Evolutionary conservation across 2,329 filamentous ascomycete genomes (phyloP), one percentile per base, ranked within the genome.

Genomic region (Hypoxylon sp.): DNA sequence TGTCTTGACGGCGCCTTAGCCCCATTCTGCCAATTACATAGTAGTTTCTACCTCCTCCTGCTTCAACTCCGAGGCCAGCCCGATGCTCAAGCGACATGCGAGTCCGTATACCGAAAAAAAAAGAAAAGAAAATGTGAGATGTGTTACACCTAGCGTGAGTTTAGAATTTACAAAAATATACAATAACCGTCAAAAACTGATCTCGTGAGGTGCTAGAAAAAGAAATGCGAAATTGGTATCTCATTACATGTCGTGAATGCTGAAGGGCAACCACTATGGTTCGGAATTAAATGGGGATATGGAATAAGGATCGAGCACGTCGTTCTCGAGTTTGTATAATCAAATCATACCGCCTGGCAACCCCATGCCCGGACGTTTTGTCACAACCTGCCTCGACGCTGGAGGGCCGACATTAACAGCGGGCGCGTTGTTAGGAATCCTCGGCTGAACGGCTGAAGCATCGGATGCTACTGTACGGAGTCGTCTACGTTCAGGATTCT

Each of bases 301-400:
- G 25, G 56, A 64, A 38, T 23, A 68, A 63, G 48, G 23, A 64
- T 58, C 23, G 46, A 17, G 17, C n/a, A 9, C 17, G n/a, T 14
- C 19, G 25, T 17, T 60, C 41, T 21, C 21, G 30, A 23, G 17
- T 45, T 2, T 43, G 45, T 36, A 13, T 2, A 11, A 65, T 79
- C 73, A 85, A 65, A 85, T 84, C 82, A 85, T 83, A 55, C 83
- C 83, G 21, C 82, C 83, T 0, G 82, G 80, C 38, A 79, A 32
- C 2, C 76, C 74, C 66, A 75, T 74, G 13, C 72, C 75, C 1
- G 74, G 63, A 13, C 52, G 65, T 11, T 75, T 77, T 19, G 69
- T 77, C 13, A 76, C 72, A 17, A 79, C 76, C 28, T 76, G 77
- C 56, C 80, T 76, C 49, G 80, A 78, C 14, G 77, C 73, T 2